Base-by-base conservation (phyloP, 2,329 filamentous ascomycete genomes). In the Botrytis tulipae region DNA sequence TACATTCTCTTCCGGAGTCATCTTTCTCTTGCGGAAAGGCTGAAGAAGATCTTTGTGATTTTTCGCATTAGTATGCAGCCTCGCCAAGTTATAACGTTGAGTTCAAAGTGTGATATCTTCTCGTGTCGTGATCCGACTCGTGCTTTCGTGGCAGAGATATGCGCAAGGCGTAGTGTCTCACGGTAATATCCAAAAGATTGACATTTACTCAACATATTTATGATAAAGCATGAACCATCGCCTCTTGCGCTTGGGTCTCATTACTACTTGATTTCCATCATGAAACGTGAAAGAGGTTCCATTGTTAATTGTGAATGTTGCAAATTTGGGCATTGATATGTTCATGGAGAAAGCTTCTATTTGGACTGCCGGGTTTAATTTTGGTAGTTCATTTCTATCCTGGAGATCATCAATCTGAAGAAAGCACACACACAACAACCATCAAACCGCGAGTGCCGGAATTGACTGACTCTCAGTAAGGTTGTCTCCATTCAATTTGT, bases 21-120 rank as follows among this genome's bases (percentile, higher is more conserved):
- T 20, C 40, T 57, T 42, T 32, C 66, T 12, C n/a, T 59, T 69
- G 18, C 6, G 66, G 48, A 69, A 69, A 42, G 48, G 35, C 48
- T 44, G 35, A 32, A 42, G 66, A n/a, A 69, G 66, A 69, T 69
- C 66, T 57, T 42, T 42, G 51, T 69, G 37, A 69, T 69, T 69
- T 57, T 40, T 59, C 54, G 35, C 46, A 57, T 57, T 37, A 32
- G 25, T 9, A 25, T 59, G 66, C 66, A 69, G 66, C 66, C 66
- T 69, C 40, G 51, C 40, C 66, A 59, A 59, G 35, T 25, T 29
- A 57, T 25, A 69, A 69, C 66, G 66, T 69, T 59, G 48, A 69
- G 37, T n/a, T 67, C 22, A 46, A 48, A 37, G 32, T 32, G 6
- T 37, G 29, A 20, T 46, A 12, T 51, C 32, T 48, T 25, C 29